These are phyloP conservation scores for Epichloe brachyelytri DNA, from an alignment of 2,329 filamentous ascomycete species.

Conservation along the genomic window DNA sequence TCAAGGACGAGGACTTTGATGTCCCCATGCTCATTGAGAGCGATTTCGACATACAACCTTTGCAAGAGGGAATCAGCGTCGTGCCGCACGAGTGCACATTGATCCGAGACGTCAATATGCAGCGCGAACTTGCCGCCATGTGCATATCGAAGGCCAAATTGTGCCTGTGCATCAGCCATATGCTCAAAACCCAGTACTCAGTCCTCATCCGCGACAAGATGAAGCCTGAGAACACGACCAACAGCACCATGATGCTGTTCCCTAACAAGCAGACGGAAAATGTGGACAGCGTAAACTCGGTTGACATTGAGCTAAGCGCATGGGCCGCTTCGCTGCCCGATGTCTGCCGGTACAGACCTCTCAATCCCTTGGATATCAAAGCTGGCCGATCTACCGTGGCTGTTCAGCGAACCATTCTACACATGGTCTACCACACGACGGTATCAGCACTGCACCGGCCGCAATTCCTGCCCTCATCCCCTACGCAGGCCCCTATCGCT, in stretches of 20 bases:
- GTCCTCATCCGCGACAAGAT: conserved; percentile 76
- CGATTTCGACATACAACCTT: conserved; percentile 68
- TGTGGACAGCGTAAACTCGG: conserved; percentile 62
- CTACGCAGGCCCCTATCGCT: conserved; percentile 35
- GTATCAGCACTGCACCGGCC: conserved; percentile 83
- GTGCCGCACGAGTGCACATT: conserved; percentile 59
- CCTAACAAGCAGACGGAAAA: conserved; percentile 82
- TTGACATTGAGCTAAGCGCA: conserved; percentile 64
- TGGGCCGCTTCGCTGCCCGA: conserved; percentile 65
- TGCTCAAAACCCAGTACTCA: conserved; percentile 84
- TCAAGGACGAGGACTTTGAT: conserved; percentile 88
- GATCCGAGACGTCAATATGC: conserved; percentile 57
- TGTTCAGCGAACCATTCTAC: conserved; percentile 72
- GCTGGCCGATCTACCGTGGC: conserved; percentile 47
- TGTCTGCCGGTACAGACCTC: conserved; percentile 53
- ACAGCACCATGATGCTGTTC: conserved; percentile 75
- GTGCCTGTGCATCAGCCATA: conserved; percentile 78
- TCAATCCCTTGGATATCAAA: conserved; percentile 41
- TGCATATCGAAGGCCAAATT: conserved; percentile 87
- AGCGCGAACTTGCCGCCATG: conserved; percentile 70
- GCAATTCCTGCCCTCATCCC: conserved; percentile 69
- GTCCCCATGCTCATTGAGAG: conserved; percentile 76
- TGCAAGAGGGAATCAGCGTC: conserved; percentile 54
- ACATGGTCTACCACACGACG: conserved; percentile 90
- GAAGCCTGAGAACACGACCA: conserved; percentile 62